These are phyloP conservation scores for Iris macrosiphon DNA, from an alignment of 106 monocot genomes.

Conservation along the genomic window DNA sequence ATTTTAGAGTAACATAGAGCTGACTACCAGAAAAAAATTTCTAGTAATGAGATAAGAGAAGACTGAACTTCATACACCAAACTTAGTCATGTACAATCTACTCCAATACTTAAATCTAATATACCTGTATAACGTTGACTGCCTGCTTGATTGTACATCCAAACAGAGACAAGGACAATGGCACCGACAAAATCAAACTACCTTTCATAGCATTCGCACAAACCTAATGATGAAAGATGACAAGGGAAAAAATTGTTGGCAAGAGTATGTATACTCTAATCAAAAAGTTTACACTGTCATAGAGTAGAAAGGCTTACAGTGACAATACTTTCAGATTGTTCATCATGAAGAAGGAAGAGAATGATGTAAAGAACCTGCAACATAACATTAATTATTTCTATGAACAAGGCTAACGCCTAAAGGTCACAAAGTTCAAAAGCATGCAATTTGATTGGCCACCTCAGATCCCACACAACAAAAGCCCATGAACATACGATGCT, in stretches of 20 bases:
- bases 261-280: no score
- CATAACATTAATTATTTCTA: slow-evolving; percentile 1
- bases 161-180: slow-evolving; percentile 42
- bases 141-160: slow-evolving; percentile 91
- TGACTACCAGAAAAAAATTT: no score
- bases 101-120: neutral
- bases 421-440: neutral
- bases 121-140: slow-evolving; percentile 90
- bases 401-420: neutral
- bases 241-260: neutral
- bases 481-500: slow-evolving; percentile 75
- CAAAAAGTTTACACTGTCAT: no score
- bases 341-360: slow-evolving; percentile 59
- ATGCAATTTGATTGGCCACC: slow-evolving; percentile 27
- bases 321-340: slow-evolving; percentile 40
- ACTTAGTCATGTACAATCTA: no score
- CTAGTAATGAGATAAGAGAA: no score
- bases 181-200: slow-evolving; percentile 27
- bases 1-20: no score
- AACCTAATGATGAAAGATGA: slow-evolving; percentile 28
- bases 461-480: slow-evolving; percentile 94
- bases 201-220: slow-evolving; percentile 32
- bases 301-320: slow-evolving; percentile 33
- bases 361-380: slow-evolving; percentile 79
- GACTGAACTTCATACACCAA: no score